Evolutionary conservation across 106 monocot species (phyloP), one percentile per base, ranked within the genome.

Genomic region (Phalaenopsis aphrodite): DNA sequence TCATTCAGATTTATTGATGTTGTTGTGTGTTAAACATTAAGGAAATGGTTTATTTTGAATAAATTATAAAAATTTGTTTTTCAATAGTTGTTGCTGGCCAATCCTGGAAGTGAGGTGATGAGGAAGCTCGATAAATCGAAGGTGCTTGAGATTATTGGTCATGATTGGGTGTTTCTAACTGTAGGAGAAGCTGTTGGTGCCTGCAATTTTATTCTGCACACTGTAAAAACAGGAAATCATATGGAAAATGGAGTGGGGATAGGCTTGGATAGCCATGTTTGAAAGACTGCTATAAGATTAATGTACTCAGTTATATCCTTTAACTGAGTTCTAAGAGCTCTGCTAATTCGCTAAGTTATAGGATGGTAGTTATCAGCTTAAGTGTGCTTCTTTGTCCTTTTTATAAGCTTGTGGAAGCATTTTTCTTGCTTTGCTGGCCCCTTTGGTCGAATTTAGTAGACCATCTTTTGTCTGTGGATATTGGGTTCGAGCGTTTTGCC

Each of bases 51-150:
- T 14, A 38, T 10, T 55, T 10, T 55, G 41, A 17, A 78, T 73
- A 55, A 30, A 19, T 41, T 82, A n/a, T 36, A 16, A 21, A 14
- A 46, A 45, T 69, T 12, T 52, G 7, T 52, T 48, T 52, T 52
- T 52, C 11, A 52, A 12, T 91, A 96, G 96, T 87, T 96, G 41
- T 88, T 87, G 19, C 46, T 96, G 38, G 93, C 94, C 0, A 94
- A 96, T 75, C 96, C 96, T 0, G 96, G 96, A 72, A 94, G 90
- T 48, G 96, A 97, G 77, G 84, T 94, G 78, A 92, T 97, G 94
- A 97, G 94, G 88, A 97, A 97, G 85, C 84, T 97, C 23, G 84
- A 94, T 41, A 85, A 78, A 1, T 94, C 96, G 19, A 94, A 92
- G 71, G 80, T 82, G 52, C 82, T 94, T 0, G 90, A 92, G 58